Conservation (phyloP, 148 eudicot genomes). For the Chenopodium formosanum region DNA sequence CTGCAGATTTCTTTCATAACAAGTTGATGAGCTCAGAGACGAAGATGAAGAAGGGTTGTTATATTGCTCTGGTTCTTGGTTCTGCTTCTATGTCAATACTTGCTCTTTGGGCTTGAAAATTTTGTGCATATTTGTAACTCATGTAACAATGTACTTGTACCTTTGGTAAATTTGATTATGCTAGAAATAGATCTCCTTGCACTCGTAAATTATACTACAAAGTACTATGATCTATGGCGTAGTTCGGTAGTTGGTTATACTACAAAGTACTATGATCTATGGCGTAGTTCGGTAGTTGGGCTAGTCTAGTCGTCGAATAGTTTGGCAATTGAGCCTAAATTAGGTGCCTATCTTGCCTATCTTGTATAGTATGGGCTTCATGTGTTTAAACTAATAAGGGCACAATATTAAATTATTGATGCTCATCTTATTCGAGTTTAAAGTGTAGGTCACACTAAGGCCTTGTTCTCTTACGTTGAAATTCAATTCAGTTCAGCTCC, state of each 20-base stretch:
- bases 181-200: neutral
- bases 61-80: conserved; percentile 67
- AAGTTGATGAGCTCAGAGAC: conserved; percentile 64
- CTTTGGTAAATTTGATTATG: neutral
- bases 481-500: too few relatives aligned
- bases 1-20: conserved; percentile 81
- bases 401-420: too few relatives aligned
- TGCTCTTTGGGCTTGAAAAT: conserved; percentile 74
- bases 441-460: too few relatives aligned
- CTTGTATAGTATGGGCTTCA: too few relatives aligned
- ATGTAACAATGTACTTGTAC: neutral
- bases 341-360: too few relatives aligned
- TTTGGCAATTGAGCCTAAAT: too few relatives aligned
- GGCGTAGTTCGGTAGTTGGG: neutral
- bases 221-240: neutral
- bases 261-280: neutral
- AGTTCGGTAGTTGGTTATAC: neutral
- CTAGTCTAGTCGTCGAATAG: too few relatives aligned
- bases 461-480: too few relatives aligned
- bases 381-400: too few relatives aligned
- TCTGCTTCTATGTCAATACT: conserved; percentile 82
- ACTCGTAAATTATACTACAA: neutral
- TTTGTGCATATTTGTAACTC: conserved; percentile 18
- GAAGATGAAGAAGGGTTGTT: conserved; percentile 65
- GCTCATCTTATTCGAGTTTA: too few relatives aligned